phyloP scores from a whole-genome alignment of 2,329 filamentous ascomycete species.

The Penicillium sp. region DNA sequence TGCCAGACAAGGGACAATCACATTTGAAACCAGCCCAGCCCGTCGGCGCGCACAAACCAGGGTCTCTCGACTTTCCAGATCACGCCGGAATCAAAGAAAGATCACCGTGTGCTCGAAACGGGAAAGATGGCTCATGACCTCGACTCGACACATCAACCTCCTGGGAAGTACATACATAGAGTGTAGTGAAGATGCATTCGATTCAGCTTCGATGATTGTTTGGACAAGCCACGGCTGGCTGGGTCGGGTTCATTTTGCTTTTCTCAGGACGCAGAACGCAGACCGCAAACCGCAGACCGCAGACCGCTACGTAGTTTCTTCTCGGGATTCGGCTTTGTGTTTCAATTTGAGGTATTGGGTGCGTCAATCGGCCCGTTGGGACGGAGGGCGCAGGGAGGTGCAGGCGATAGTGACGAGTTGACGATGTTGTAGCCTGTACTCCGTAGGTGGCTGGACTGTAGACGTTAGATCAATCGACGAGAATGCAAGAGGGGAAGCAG shows the following conservation, averaged over 20 bases:
- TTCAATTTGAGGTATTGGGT: not conserved
- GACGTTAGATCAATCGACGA: not conserved
- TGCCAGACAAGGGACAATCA: not conserved
- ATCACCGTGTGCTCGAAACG: not conserved
- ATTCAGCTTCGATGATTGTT: not conserved
- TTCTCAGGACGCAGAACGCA: not conserved
- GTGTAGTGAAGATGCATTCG: no score
- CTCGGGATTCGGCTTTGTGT: not conserved
- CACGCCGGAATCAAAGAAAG: not conserved
- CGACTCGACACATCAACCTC: not conserved
- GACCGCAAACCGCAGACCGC: not conserved
- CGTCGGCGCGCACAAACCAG: not conserved
- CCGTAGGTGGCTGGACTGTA: no score
- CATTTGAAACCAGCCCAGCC: not conserved
- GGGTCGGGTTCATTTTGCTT: not conserved
- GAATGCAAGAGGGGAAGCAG: not conserved
- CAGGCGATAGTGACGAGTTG: not conserved
- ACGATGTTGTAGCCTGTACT: not conserved
- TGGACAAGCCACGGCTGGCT: not conserved
- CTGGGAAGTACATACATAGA: no score
- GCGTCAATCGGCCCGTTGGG: constrained; percentile 1
- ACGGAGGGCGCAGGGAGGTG: not conserved
- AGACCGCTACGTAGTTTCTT: not conserved
- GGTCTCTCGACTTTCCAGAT: not conserved
- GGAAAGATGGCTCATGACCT: constrained; percentile 4